Conservation (phyloP, 108 stramenopile species). For the Cyclotella sp. region DNA sequence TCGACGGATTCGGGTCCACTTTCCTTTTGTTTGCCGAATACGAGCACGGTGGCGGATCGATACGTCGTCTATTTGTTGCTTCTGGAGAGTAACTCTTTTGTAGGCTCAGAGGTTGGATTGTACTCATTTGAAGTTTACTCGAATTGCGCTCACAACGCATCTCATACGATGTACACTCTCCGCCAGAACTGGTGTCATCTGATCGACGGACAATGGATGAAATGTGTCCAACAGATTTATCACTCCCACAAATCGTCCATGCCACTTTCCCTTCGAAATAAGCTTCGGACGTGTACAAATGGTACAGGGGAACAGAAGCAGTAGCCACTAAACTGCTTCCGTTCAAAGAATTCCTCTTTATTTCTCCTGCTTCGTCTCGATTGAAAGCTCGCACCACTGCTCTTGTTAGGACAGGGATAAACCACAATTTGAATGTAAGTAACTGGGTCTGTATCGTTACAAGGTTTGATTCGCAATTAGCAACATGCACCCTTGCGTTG, state of each 20-base stretch:
- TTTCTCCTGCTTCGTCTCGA: constrained; percentile 1
- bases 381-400: constrained; percentile 17
- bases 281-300: constrained; percentile 22
- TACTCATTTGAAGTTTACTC: constrained; percentile 3
- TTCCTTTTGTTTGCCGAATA: background rate
- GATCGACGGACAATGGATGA: background rate
- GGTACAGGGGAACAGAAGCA: constrained; percentile 27
- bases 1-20: constrained; percentile 3
- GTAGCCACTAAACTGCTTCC: constrained; percentile 27
- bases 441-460: constrained; percentile 20
- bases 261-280: constrained; percentile 13
- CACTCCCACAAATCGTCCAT: constrained; percentile 6
- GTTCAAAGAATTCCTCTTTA: constrained; percentile 13
- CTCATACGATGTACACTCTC: background rate
- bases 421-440: constrained; percentile 25
- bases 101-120: constrained; percentile 16
- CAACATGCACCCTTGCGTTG: constrained; percentile 1
- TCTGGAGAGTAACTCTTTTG: constrained; percentile 16
- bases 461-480: constrained; percentile 14
- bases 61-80: background rate
- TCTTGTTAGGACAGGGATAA: constrained; percentile 32
- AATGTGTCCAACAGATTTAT: background rate
- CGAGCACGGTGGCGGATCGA: constrained; percentile 33
- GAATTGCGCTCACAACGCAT: background rate
- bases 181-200: background rate